Percentiles rank a stretch among this genome's conserved stretches.
phyloP scores from a whole-genome alignment of 129 eudicot genomes.

The Apium graveolens region DNA sequence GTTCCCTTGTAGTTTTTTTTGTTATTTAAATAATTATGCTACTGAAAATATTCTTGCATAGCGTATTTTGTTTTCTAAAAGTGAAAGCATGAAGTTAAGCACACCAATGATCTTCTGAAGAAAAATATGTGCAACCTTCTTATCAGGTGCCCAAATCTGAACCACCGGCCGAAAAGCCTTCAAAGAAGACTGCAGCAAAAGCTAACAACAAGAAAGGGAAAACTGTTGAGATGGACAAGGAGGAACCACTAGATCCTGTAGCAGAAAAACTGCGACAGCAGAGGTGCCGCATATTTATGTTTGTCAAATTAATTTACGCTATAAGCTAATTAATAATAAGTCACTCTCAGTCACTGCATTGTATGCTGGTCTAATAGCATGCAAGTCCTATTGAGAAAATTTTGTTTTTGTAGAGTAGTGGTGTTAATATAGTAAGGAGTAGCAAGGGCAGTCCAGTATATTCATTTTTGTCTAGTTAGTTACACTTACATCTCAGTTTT shows the following conservation, averaged over 20 bases:
- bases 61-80: background rate
- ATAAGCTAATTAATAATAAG: background rate
- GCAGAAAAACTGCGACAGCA: constrained; percentile 93
- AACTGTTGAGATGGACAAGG: constrained; percentile 38
- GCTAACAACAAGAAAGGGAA: constrained; percentile 56
- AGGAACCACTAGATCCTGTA: constrained; percentile 71
- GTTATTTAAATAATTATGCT: background rate
- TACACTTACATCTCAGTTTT: too few species aligned
- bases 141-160: constrained; percentile 47
- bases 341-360: background rate
- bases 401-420: too few species aligned
- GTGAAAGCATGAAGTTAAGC: background rate
- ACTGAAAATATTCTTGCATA: background rate
- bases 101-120: background rate
- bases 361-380: background rate
- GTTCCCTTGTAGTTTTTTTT: background rate
- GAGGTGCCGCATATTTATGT: constrained; percentile 32
- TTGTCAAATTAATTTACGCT: background rate
- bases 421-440: too few species aligned
- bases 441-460: too few species aligned
- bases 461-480: too few species aligned
- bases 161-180: constrained; percentile 51
- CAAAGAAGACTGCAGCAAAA: constrained; percentile 58
- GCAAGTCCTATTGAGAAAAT: background rate
- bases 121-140: background rate